phyloP scores from a whole-genome alignment of 2,329 filamentous ascomycete genomes.

The Paraphoma chrysanthemicola region DNA sequence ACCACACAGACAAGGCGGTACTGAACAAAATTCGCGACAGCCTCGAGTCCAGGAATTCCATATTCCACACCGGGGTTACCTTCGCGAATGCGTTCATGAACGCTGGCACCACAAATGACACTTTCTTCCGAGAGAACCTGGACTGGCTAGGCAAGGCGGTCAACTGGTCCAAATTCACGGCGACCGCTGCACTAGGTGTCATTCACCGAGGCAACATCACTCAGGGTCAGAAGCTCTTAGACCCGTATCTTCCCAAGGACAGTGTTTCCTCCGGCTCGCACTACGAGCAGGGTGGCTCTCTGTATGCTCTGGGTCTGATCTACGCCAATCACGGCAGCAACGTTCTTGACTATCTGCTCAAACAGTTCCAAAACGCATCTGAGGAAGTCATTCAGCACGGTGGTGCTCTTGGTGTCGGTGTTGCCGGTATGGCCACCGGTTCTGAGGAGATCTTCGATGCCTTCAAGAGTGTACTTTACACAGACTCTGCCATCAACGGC shows the following conservation, averaged over 20 bases:
- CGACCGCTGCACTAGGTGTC: constrained; percentile 92
- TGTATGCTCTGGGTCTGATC: constrained; percentile 94
- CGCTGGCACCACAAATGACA: constrained; percentile 95
- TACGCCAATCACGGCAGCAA: constrained; percentile 97
- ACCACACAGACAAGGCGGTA: constrained; percentile 89
- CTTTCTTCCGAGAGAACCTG: constrained; percentile 97
- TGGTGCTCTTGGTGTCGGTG: constrained; percentile 91
- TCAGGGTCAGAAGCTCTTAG: constrained; percentile 90
- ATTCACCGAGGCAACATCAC: constrained; percentile 95
- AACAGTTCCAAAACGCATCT: constrained; percentile 75
- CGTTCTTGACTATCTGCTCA: constrained; percentile 80
- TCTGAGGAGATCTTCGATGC: constrained; percentile 90
- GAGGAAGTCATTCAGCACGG: constrained; percentile 97
- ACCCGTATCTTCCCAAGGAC: constrained; percentile 88
- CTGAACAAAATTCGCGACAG: constrained; percentile 97
- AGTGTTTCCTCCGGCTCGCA: constrained; percentile 79
- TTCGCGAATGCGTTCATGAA: constrained; percentile 99
- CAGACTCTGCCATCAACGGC: constrained; percentile 94
- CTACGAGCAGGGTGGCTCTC: constrained; percentile 93
- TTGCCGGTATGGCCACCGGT: constrained; percentile 96
- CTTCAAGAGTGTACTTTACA: constrained; percentile 85
- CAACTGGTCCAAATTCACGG: constrained; percentile 99
- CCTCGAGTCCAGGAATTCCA: constrained; percentile 93
- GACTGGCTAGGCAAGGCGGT: constrained; percentile 98
- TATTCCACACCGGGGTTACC: constrained; percentile 96